Base-by-base conservation (phyloP, 352 stramenopile species). In the Pilasporangium apinafurcum region DNA sequence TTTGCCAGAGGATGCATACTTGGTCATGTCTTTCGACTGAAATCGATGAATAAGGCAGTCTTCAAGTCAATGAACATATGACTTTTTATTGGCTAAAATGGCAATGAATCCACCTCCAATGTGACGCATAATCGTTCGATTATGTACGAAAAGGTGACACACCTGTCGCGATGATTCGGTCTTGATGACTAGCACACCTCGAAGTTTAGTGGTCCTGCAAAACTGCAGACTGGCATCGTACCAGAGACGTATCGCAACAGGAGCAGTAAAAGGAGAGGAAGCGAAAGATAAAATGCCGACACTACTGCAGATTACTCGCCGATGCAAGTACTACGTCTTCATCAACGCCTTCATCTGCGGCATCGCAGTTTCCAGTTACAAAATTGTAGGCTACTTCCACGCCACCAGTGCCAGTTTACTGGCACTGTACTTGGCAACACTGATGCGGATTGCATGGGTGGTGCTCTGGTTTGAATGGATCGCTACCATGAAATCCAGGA, bases 381-480 rank as follows among this genome's bases (percentile, higher is more conserved):
- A 34, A 18, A 32, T 71, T 43, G 37, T 60, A 6, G 12, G 46
- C 5, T 20, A 28, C 13, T 45, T 51, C 17, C 18, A 35, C 17
- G 22, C 1, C 24, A 9, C 1, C 20, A 39, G 24, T 10, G 26
- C 14, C 29, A 17, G 26, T 22, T 18, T 61, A 4, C 14, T 43
- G 0, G 53, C 49, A 13, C 40, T 86, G 5, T 92, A 92, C 47
- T 37, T 20, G 2, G 53, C 59, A 4, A 57, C 42, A 30, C 43
- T 88, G 13, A 21, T 82, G 32, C 80, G 80, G 9, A 83, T 92
- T 49, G 35, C 77, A 6, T 53, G 46, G 21, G 71, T 86, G 53
- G 41, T 92, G 25, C 51, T 55, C 37, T 92, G 80, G 80, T 92
- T 92, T 54, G 63, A 90, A 42, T 86, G 75, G 80, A 83, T 92